A percentile compares a stretch with the other conserved stretches of the same genome.
Evolutionary conservation across 2,329 filamentous ascomycete genomes (phyloP).

Genomic region (Pseudocercospora fuligena): DNA sequence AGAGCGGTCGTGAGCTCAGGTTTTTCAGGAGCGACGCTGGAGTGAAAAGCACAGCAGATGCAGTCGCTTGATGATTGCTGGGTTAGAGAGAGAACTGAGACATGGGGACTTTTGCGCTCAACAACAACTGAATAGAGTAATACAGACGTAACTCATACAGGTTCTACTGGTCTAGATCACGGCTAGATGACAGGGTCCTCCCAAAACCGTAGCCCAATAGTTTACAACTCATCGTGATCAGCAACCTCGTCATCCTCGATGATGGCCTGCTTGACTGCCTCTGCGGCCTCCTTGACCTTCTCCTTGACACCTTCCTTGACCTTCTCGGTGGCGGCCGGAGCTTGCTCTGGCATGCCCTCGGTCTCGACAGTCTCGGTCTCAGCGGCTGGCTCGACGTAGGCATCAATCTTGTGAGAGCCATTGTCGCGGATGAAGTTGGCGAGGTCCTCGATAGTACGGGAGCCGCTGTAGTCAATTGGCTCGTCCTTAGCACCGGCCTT

Average conservation of each 20-base stretch:
- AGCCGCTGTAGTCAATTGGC: slow-evolving; percentile 84
- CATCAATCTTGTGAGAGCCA: slow-evolving; percentile 83
- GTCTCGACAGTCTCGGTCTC: slow-evolving; percentile 50
- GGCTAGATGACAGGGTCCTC: neutral
- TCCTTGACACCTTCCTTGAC: slow-evolving; percentile 35
- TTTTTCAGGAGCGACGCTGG: neutral
- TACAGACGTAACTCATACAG: neutral
- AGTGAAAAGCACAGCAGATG: neutral
- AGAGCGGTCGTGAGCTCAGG: neutral
- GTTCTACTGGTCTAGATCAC: neutral
- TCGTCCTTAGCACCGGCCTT: slow-evolving; percentile 84
- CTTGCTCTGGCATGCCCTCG: slow-evolving; percentile 54
- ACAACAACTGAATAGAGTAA: neutral
- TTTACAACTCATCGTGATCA: slow-evolving; percentile 78
- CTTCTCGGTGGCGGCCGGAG: slow-evolving; percentile 48
- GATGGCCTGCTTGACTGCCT: slow-evolving; percentile 38
- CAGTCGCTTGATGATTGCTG: no score
- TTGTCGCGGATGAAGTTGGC: slow-evolving; percentile 93
- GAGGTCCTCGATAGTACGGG: slow-evolving; percentile 88
- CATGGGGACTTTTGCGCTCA: neutral
- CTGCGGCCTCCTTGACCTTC: slow-evolving; percentile 46
- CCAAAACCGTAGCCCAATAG: slow-evolving; percentile 10
- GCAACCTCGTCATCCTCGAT: slow-evolving; percentile 44
- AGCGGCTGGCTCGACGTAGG: slow-evolving; percentile 60
- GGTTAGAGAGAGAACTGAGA: no score